Evolutionary conservation across 225 moss, liverwort and hornwort species (phyloP), one percentile per base, ranked within the genome.

Genomic region (Pseudoscleropodium purum): DNA sequence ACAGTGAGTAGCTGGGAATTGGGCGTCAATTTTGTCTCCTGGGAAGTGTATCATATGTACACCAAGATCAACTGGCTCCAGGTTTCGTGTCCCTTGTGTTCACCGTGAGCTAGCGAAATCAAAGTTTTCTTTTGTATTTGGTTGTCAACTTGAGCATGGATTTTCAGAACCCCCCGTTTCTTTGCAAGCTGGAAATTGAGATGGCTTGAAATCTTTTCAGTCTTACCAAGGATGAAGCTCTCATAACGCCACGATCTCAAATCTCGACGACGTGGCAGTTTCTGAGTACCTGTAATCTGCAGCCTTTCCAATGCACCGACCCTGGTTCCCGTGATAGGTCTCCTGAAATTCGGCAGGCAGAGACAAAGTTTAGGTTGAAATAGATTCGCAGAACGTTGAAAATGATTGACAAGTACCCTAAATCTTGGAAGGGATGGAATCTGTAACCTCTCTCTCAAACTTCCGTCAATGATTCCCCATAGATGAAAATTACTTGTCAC

Each of bases 1-100:
- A 79, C 91, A 62, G 92, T 89, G 92, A 87, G 92, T 84, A 86
- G 91, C 91, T 87, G 81, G n/a, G 76, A 85, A 76, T 62, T 43
- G 75, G 70, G 69, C 64, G 79, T 86, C 65, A 65, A 76, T 82
- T 92, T 92, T 77, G 75, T 81, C 75, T 84, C 33, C 81, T 63
- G 59, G 41, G 33, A 25, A 82, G 56, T 92, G 92, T 89, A 89
- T 45, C 57, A 91, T 89, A 77, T 72, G 56, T 79, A 37, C n/a
- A 25, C 34, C 65, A 29, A 85, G 79, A 9, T 19, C 37, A 70
- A 45, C 86, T 82, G 14, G 62, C 61, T 84, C 41, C 33, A 16
- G 45, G 75, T 43, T 37, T 64, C 29, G 39, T 29, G 18, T 80
- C 29, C 18, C 36, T 15, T 15, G 51, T 59, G 30, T 65, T 6